Evolutionary conservation across 106 monocot genomes (phyloP), one percentile per base, ranked within the genome.

Genomic region (Apostasia shenzhenica): DNA sequence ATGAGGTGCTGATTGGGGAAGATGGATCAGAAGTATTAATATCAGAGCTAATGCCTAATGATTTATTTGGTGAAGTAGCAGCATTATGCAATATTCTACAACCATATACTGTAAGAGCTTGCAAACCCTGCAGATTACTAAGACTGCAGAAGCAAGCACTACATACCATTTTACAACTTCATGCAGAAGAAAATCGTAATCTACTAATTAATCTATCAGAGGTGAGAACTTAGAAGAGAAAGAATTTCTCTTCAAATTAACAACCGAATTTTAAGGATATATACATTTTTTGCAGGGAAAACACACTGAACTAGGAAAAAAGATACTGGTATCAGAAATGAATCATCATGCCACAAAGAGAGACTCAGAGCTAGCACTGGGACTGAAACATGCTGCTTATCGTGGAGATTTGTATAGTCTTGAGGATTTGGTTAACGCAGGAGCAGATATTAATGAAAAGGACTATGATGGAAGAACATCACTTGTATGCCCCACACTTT

Each of bases 381-480:
- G 74, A 55, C 76, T 84, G 40, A 88, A 84, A 45, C 79, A 71
- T 82, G 81, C 88, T 50, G 84, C 81, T 42, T 82, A 81, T 49
- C 76, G 84, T 57, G 81, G 84, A 8, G 84, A 84, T 48, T 51
- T 88, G 13, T 64, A 73, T 26, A 79, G 63, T 75, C 77, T 88
- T 46, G 84, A 84, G 82, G 73, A 55, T 6, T 70, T 88, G 58
- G 79, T 88, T 11, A 82, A 82, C 75, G 81, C 84, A 1, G 88
- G 88, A 39, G 81, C 76, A 54, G 84, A 88, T 82, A 84, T 84
- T 48, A 81, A 61, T 67, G 84, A 82, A 79, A 54, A 73, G 1
- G 79, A 84, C 54, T 84, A 88, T 61, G 81, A 84, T 75, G 88
- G 88, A 10, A 82, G 88, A 45, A 88, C 88, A 14, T 78, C 88